Percentiles rank a stretch among this genome's conserved stretches.
Evolutionary conservation across 257 asterid species (phyloP).

Genomic region (Solanum chaucha): DNA sequence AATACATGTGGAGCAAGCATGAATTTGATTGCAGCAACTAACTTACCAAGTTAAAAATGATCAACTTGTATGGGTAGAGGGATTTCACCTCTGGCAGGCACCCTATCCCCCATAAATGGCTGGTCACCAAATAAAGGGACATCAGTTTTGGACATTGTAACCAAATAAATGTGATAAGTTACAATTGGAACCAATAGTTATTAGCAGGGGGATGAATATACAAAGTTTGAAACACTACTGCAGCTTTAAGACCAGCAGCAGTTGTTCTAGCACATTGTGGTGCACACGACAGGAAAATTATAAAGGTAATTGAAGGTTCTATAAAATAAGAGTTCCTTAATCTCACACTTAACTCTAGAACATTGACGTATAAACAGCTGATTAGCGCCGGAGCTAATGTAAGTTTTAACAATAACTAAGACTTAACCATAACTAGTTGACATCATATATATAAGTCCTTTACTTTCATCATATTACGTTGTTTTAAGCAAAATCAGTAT

Average conservation of each 20-base stretch:
- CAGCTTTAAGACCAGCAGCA: slow-evolving; percentile 93
- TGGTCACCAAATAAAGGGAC: slow-evolving; percentile 24
- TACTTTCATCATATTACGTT: not conserved
- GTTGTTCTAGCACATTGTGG: slow-evolving; percentile 95
- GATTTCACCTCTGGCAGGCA: slow-evolving; percentile 73
- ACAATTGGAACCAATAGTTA: not conserved
- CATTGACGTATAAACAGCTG: not conserved
- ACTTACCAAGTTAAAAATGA: slow-evolving; percentile 57
- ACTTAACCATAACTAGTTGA: not conserved
- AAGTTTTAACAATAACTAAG: not conserved
- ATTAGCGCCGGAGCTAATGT: not conserved
- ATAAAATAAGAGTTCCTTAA: not conserved
- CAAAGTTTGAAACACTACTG: slow-evolving; percentile 21
- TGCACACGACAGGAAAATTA: slow-evolving; percentile 41
- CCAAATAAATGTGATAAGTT: not conserved
- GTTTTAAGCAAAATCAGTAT: not conserved
- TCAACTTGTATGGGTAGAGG: slow-evolving; percentile 70
- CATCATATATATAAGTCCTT: not conserved
- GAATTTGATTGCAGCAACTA: slow-evolving; percentile 57
- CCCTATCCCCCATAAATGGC: slow-evolving; percentile 70
- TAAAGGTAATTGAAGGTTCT: not conserved
- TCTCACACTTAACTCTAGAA: not conserved
- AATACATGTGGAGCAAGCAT: slow-evolving; percentile 39
- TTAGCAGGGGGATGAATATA: not conserved
- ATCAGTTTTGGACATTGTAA: slow-evolving; percentile 69